These are phyloP conservation scores for Penicillium coffeae DNA, from an alignment of 495 filamentous ascomycete species.

Conservation along the genomic window DNA sequence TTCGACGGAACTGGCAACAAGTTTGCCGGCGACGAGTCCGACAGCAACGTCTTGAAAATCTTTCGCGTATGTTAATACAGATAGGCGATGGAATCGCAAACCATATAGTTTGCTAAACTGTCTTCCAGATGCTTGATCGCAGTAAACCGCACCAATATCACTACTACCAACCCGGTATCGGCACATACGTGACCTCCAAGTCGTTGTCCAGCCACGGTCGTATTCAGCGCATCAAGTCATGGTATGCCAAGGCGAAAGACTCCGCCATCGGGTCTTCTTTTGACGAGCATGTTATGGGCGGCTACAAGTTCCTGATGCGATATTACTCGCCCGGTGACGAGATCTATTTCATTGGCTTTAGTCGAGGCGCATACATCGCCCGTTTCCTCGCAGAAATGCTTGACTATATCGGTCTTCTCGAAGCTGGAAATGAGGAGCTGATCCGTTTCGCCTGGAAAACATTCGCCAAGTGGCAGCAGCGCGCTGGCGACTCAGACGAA, in stretches of 20 bases:
- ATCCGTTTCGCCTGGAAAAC: slow-evolving; percentile 83
- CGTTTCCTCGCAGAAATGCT: slow-evolving; percentile 86
- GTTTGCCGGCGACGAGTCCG: slow-evolving; percentile 72
- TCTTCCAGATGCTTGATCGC: slow-evolving; percentile 56
- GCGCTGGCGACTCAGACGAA: slow-evolving; percentile 52
- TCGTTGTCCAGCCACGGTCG: slow-evolving; percentile 63
- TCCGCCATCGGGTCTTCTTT: slow-evolving; percentile 81
- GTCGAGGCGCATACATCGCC: slow-evolving; percentile 81
- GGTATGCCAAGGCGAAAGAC: slow-evolving; percentile 80
- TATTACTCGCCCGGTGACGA: slow-evolving; percentile 78
- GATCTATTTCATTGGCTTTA: slow-evolving; percentile 82
- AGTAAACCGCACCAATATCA: slow-evolving; percentile 45
- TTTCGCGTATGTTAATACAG: slow-evolving; percentile 47
- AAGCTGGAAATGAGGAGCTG: slow-evolving; percentile 85
- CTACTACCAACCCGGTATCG: slow-evolving; percentile 65
- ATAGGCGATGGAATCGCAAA: no score
- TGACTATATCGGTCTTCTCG: slow-evolving; percentile 74
- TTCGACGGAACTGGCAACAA: slow-evolving; percentile 92
- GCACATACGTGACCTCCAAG: slow-evolving; percentile 71
- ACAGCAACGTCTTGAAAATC: slow-evolving; percentile 89
- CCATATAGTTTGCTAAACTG: no score
- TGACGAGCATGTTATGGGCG: slow-evolving; percentile 76
- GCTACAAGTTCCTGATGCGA: slow-evolving; percentile 85
- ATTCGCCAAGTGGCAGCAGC: slow-evolving; percentile 78
- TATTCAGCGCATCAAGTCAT: slow-evolving; percentile 63